Evolutionary conservation across 2,329 filamentous ascomycete species (phyloP), one percentile per base, ranked within the genome.

Genomic region (Ophiocordyceps robertsii): DNA sequence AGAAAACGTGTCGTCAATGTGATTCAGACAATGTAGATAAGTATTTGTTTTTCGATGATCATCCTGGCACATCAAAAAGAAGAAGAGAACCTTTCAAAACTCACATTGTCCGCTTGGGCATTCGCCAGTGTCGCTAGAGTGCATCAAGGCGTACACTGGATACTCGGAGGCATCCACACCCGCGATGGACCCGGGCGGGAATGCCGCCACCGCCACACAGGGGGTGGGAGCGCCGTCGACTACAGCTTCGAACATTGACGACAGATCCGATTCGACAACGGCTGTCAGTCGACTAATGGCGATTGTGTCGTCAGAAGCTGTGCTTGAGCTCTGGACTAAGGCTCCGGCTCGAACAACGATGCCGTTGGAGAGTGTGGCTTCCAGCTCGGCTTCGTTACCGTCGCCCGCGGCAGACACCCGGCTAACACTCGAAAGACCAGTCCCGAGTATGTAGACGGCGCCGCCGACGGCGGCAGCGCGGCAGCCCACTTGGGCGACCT

Each of bases 1-100:
- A 90, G 83, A 88, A 78, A 75, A 71, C 71, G 72, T 74, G 74
- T 92, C 88, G 80, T 93, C 89, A 94, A 67, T 74, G 73, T 63
- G 68, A 67, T 83, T 94, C 90, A 89, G 90, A 84, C 88, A 96
- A 96, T 95, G 90, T 96, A 95, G 90, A 95, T 96, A 96, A 96
- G 89, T 89, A 86, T 92, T 93, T 74, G 65, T 72, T 70, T 66
- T 63, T 64, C 46, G 41, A 39, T 75, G 66, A 72, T 95, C 89
- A 96, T 95, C 90, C 88, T 83, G 71, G 73, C 65, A 72, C 64
- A 71, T 59, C 55, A 38, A 43, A 40, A 46, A 46, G 49, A 48
- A 40, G 44, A 47, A 49, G 46, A 45, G n/a, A 24, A 8, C 16
- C 14, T 14, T 11, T 32, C 3, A 16, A n/a, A 12, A 84, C 90